These are phyloP conservation scores for Saururus chinensis DNA, from an alignment of 164 flowering plant species.

Conservation along the genomic window DNA sequence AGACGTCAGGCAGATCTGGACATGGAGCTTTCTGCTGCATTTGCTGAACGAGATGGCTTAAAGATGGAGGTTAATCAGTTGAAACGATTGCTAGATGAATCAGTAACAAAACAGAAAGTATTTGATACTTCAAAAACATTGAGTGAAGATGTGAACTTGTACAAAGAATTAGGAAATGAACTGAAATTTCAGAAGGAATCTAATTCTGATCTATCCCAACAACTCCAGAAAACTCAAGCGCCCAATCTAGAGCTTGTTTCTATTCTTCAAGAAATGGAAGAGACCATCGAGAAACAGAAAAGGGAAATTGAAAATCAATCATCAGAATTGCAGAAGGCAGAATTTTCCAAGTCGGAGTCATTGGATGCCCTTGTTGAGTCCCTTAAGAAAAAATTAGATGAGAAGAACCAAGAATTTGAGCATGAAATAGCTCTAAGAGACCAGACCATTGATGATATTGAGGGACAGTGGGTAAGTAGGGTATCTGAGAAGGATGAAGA, in stretches of 20 bases:
- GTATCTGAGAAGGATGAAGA: conserved; percentile 41
- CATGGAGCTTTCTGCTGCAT: conserved; percentile 58
- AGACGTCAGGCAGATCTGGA: conserved; percentile 33
- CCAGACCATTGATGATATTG: conserved; percentile 23
- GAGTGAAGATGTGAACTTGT: conserved; percentile 17
- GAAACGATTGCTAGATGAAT: conserved; percentile 28
- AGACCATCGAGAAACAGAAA: conserved; percentile 60
- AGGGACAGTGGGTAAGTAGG: conserved; percentile 26
- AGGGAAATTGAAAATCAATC: conserved; percentile 50
- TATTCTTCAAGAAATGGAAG: conserved; percentile 78
- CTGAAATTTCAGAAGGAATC: conserved; percentile 50
- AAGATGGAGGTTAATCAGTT: conserved; percentile 49
- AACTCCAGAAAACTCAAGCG: conserved; percentile 61
- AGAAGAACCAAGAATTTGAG: too few relatives aligned
- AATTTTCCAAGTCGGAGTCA: too few relatives aligned
- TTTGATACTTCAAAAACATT: conserved; percentile 20
- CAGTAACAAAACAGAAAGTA: conserved; percentile 17
- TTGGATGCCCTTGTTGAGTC: too few relatives aligned
- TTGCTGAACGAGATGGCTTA: conserved; percentile 46
- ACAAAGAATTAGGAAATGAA: too few relatives aligned
- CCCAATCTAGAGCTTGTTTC: conserved; percentile 81
- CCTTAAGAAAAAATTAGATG: too few relatives aligned
- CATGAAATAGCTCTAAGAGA: too few relatives aligned
- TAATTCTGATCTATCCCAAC: conserved; percentile 46
- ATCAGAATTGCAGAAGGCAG: conserved; percentile 25